Conservation (phyloP, 148 eudicot species). For the Chenopodium suecicum region DNA sequence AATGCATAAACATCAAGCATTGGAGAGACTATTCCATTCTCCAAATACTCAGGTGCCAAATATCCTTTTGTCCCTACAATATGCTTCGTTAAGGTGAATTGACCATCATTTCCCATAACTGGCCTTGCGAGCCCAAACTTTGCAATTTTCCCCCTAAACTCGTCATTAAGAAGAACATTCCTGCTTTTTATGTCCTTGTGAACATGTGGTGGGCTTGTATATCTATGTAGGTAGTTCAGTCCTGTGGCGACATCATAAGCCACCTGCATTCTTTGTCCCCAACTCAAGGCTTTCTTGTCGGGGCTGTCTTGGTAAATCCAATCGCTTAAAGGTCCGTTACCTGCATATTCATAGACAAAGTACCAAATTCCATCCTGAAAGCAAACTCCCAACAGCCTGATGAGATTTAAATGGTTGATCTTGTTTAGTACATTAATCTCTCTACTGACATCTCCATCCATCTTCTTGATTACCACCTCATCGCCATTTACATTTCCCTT, state of each 20-base stretch:
- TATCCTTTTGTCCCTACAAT: constrained; percentile 56
- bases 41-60: constrained; percentile 73
- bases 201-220: constrained; percentile 62
- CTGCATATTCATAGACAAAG: constrained; percentile 65
- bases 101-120: constrained; percentile 36
- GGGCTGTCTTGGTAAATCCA: constrained; percentile 43
- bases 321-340: constrained; percentile 57
- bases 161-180: constrained; percentile 49
- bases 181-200: constrained; percentile 66
- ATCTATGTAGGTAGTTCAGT: constrained; percentile 66
- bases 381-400: constrained; percentile 62
- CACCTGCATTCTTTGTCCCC: constrained; percentile 60
- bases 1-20: constrained; percentile 78
- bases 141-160: constrained; percentile 69
- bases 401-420: constrained; percentile 65
- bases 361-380: constrained; percentile 46
- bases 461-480: constrained; percentile 52
- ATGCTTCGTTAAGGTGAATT: constrained; percentile 42
- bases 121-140: constrained; percentile 59
- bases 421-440: constrained; percentile 61
- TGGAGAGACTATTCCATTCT: constrained; percentile 55
- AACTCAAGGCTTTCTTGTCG: constrained; percentile 33
- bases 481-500: constrained; percentile 53
- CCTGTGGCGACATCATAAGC: constrained; percentile 70
- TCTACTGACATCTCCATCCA: constrained; percentile 44